A percentile compares a stretch with the other conserved stretches of the same genome.
Evolutionary conservation across 148 eudicot species (phyloP).

Genomic region (Suaeda aralocaspica): DNA sequence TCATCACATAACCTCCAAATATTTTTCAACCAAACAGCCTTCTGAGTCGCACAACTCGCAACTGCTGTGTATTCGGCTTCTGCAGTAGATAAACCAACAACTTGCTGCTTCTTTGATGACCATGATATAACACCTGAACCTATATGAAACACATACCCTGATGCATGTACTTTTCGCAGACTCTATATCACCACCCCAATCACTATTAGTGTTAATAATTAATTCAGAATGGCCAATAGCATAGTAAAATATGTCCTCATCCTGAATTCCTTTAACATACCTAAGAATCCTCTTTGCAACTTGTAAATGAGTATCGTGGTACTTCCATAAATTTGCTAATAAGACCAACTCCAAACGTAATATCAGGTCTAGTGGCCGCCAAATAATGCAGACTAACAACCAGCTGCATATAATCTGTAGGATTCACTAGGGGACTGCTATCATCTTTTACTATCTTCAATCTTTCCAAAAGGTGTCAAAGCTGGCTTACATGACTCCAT

Average conservation of each 20-base stretch:
- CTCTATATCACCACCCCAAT: background rate
- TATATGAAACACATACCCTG: too few species aligned
- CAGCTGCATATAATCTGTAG: too few species aligned
- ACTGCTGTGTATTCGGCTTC: constrained; percentile 5
- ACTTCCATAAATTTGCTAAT: constrained; percentile 8
- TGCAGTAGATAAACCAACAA: background rate
- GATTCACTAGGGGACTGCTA: too few species aligned
- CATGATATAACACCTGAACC: constrained; percentile 7
- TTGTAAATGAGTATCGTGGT: background rate
- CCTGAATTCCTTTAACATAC: background rate
- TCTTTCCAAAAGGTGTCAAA: background rate
- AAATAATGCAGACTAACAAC: too few species aligned
- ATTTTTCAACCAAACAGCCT: background rate
- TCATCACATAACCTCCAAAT: too few species aligned
- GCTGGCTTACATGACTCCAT: constrained; percentile 9
- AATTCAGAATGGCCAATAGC: background rate
- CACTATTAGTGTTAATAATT: background rate
- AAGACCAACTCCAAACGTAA: background rate
- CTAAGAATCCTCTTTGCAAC: background rate
- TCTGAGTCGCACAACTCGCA: constrained; percentile 12
- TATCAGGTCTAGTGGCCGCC: too few species aligned
- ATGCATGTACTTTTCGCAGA: background rate
- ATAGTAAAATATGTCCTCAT: background rate
- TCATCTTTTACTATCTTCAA: background rate
- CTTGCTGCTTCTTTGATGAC: constrained; percentile 14